Percentiles rank a stretch among this genome's conserved stretches.
phyloP scores from a whole-genome alignment of 768 basidiomycete species.

The Pulveroboletus frians region DNA sequence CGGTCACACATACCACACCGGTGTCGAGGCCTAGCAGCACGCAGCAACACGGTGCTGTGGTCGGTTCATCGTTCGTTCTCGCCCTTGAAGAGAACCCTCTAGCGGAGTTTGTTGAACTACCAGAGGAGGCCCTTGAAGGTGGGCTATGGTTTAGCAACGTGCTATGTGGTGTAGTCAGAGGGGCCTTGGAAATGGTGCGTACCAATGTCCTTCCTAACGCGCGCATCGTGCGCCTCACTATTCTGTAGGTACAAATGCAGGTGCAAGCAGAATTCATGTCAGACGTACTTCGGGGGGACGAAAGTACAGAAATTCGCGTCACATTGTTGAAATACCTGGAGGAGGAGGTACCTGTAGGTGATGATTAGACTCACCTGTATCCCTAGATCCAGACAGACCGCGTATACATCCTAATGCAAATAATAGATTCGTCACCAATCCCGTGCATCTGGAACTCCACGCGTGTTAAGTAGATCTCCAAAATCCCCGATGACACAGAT shows the following conservation, averaged over 20 bases:
- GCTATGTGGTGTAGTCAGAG: conserved; percentile 87
- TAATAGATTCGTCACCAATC: not conserved
- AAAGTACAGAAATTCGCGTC: conserved; percentile 89
- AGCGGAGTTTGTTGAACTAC: conserved; percentile 94
- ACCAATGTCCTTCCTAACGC: not conserved
- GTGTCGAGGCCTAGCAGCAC: conserved; percentile 44
- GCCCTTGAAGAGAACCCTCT: conserved; percentile 94
- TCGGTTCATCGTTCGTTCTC: conserved; percentile 68
- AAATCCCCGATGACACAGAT: conserved; percentile 1
- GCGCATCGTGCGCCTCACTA: conserved; percentile 12
- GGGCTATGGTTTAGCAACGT: conserved; percentile 98
- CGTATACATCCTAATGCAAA: conserved; percentile 3
- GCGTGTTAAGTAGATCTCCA: not conserved
- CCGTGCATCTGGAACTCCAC: not conserved
- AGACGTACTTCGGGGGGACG: conserved; percentile 89
- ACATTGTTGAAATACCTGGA: conserved; percentile 87
- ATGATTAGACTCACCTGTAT: conserved; percentile 55
- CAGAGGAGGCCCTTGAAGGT: conserved; percentile 87
- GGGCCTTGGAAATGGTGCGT: conserved; percentile 92
- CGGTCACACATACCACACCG: conserved; percentile 62
- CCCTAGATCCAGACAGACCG: conserved; percentile 5
- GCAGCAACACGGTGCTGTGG: conserved; percentile 37
- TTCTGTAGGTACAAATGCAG: conserved; percentile 85
- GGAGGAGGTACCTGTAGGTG: conserved; percentile 91
- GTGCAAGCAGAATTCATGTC: conserved; percentile 86